A percentile compares a stretch with the other conserved stretches of the same genome.
Evolutionary conservation across 306 rosid species (phyloP).

Genomic region (Lupinus albus): DNA sequence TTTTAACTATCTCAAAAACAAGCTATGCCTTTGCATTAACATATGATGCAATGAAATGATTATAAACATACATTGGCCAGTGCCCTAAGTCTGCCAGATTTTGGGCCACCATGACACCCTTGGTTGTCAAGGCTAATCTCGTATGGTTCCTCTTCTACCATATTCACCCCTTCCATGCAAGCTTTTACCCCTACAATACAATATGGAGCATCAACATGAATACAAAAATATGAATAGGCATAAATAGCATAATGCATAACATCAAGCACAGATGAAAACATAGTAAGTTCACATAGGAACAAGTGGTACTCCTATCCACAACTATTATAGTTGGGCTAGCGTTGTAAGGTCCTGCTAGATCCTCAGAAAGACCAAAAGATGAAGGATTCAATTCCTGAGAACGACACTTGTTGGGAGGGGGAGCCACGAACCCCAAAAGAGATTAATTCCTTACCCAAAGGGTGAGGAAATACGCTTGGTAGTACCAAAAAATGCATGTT

Average conservation of each 20-base stretch:
- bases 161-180: constrained; percentile 57
- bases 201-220: constrained; percentile 31
- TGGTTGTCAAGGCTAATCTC: constrained; percentile 82
- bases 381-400: no score
- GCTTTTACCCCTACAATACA: constrained; percentile 77
- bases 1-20: constrained; percentile 23
- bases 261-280: constrained; percentile 4
- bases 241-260: constrained; percentile 10
- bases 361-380: no score
- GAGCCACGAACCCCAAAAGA: no score
- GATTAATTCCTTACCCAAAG: no score
- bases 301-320: no score
- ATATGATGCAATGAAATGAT: constrained; percentile 24
- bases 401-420: no score
- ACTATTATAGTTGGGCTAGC: no score
- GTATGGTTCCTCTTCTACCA: constrained; percentile 71
- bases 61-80: constrained; percentile 55
- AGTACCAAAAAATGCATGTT: no score
- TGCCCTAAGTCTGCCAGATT: constrained; percentile 74
- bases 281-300: not conserved
- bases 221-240: constrained; percentile 18
- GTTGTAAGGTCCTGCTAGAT: no score
- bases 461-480: no score
- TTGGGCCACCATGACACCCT: constrained; percentile 82
- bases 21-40: constrained; percentile 25